A percentile compares a stretch with the other conserved stretches of the same genome.
phyloP scores from a whole-genome alignment of 2,329 filamentous ascomycete genomes.

The Pseudogymnoascus sp. region DNA sequence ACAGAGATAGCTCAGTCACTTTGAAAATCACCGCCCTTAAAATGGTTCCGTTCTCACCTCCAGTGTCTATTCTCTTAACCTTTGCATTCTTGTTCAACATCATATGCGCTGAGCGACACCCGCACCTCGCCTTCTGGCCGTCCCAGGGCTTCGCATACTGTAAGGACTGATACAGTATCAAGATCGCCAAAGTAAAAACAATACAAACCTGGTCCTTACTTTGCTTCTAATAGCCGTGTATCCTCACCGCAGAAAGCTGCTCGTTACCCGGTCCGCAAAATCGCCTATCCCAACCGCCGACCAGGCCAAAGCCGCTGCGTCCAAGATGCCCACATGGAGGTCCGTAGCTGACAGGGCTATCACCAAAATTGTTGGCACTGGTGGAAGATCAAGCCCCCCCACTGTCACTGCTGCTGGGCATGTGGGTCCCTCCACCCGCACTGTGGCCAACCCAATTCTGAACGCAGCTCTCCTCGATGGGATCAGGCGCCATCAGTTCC shows the following conservation, averaged over 20 bases:
- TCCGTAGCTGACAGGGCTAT: background rate
- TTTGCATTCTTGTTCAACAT: no score
- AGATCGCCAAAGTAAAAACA: background rate
- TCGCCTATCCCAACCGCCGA: background rate
- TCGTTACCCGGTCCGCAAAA: background rate
- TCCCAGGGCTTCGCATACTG: no score
- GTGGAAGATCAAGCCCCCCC: background rate
- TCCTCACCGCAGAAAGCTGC: background rate
- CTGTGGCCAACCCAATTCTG: background rate
- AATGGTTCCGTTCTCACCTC: no score
- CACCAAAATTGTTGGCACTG: background rate
- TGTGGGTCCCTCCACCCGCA: background rate
- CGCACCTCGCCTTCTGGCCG: no score
- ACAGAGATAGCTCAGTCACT: background rate
- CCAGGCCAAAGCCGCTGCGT: background rate
- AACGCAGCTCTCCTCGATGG: background rate
- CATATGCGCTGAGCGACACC: no score
- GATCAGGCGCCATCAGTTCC: background rate
- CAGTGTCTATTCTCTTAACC: no score
- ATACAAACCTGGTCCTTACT: background rate
- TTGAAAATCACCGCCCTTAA: background rate
- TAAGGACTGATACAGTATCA: background rate
- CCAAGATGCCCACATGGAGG: background rate
- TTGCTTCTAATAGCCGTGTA: background rate
- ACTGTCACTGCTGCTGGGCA: background rate